Evolutionary conservation across 768 basidiomycete species (phyloP), one percentile per base, ranked within the genome.

Genomic region (Coprinopsis cinerea): DNA sequence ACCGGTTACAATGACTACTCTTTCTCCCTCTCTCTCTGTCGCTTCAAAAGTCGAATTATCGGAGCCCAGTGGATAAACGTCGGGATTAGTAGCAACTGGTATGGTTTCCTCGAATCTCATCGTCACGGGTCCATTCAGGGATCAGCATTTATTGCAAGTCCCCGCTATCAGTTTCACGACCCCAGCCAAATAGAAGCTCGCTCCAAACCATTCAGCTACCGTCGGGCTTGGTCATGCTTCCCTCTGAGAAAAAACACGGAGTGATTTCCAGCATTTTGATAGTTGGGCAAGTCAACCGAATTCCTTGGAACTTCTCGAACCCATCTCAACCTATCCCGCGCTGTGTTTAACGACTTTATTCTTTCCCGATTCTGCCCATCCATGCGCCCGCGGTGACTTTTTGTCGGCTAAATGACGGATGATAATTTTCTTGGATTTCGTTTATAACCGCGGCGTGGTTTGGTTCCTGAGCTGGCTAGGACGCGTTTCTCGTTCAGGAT

Each of bases 401-500:
- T 45, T 18, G 18, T 45, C 44, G 44, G 44, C 15, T 45, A 45
- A 45, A 45, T 18, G n/a, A 20, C 44, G 44, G 44, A 17, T 22
- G 37, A 40, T 37, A 9, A 43, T 14, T 20, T 10, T 6, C 18
- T 39, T 20, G 7, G 37, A 17, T 11, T 6, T 39, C 37, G 15
- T 10, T 28, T 27, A 4, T 13, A 22, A 2, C 15, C 6, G 26
- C 17, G 40, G 26, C 13, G 1, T 15, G 11, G 23, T 10, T 35
- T 4, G 17, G n/a, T 14, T 37, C 24, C 24, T 26, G 30, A 28
- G 9, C 17, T 23, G 14, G 47, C 53, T 48, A 62, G 62, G 58
- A 57, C 42, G 44, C 43, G 57, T 43, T 59, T 10, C 39, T 67
- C 18, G 27, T 45, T 32, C 44, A n/a, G 4, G 15, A 55, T 55